A percentile compares a stretch with the other conserved stretches of the same genome.
Evolutionary conservation across 2,329 filamentous ascomycete species (phyloP).

Genomic region (Stachybotrys elegans): DNA sequence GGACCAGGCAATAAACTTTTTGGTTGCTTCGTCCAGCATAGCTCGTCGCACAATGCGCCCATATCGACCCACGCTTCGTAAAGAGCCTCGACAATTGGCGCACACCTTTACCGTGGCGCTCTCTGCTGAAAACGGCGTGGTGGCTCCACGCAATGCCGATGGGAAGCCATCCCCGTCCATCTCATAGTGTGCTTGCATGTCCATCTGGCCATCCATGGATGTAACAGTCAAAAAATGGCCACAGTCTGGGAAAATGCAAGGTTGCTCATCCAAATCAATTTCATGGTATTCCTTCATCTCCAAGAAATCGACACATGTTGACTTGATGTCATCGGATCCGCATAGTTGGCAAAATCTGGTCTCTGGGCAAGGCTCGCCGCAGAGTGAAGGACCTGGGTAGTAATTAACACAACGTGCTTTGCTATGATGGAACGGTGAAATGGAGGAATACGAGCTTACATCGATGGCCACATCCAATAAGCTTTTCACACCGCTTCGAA

Average conservation of each 20-base stretch:
- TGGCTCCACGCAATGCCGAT: conserved; percentile 24
- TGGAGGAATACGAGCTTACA: conserved; percentile 30
- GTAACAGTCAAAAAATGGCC: conserved; percentile 58
- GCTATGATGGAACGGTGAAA: not conserved
- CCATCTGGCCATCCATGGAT: conserved; percentile 58
- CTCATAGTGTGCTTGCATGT: conserved; percentile 45
- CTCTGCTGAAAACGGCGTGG: conserved; percentile 40
- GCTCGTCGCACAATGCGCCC: conserved; percentile 56
- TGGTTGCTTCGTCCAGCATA: conserved; percentile 57
- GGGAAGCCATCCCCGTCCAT: conserved; percentile 30
- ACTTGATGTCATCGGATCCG: conserved; percentile 35
- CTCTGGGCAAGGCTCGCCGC: conserved; percentile 57
- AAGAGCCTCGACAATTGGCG: conserved; percentile 53
- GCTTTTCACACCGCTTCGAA: conserved; percentile 48
- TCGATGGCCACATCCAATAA: conserved; percentile 54
- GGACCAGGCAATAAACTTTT: conserved; percentile 57
- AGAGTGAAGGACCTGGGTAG: conserved; percentile 46
- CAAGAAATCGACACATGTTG: conserved; percentile 51
- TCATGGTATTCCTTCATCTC: conserved; percentile 49
- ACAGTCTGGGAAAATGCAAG: conserved; percentile 58
- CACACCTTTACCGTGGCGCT: conserved; percentile 46
- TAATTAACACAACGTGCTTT: not conserved
- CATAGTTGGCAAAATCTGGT: conserved; percentile 53
- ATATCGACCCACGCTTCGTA: conserved; percentile 56
- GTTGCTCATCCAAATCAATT: conserved; percentile 52